Evolutionary conservation across 139 green algal species (phyloP), one percentile per base, ranked within the genome.

Genomic region (Spirogloea muscicola): DNA sequence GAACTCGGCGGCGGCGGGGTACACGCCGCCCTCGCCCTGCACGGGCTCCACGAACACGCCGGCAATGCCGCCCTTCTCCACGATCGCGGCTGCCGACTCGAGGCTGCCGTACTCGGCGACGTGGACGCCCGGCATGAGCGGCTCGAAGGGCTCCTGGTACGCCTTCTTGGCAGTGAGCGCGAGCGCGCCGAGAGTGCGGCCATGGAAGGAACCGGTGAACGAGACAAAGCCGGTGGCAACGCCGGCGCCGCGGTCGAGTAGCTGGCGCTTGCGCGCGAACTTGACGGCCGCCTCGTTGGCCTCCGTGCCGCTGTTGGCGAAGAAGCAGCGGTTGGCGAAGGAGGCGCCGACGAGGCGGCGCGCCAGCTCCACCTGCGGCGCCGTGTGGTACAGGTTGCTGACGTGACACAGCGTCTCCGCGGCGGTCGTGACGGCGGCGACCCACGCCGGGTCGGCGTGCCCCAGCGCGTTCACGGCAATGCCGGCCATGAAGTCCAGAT

Each of bases 241-340:
- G 1, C 61, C n/a, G n/a, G n/a, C n/a, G n/a, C n/a, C n/a, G n/a
- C n/a, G n/a, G 60, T 73, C 73, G 7, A 95, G 84, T 16, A 88
- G 87, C 1, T 91, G 91, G 59, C 83, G 94, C 84, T 98, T 98
- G 79, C 95, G 87, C 0, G 92, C 89, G 86, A 99, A 99, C 80
- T 99, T 99, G 82, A 99, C 96, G 39, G 92, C 95, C 1, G 84
- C 95, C 84, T 99, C 95, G 73, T 98, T 98, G 31, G 95, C 95
- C 77, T 99, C 95, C 0, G 95, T 97, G 63, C 95, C 95, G 10
- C 85, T 89, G 88, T 99, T 99, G 85, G 87, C 92, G 83, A 95
- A 98, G 74, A 99, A 99, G 0, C 87, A 90, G 66, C 91, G 90
- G 84, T 98, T 91, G 1, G 91, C 94, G 74, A 97, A 99, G 41